A percentile compares a stretch with the other conserved stretches of the same genome.
phyloP scores from a whole-genome alignment of 139 green algal species.

The Closterium sp. region DNA sequence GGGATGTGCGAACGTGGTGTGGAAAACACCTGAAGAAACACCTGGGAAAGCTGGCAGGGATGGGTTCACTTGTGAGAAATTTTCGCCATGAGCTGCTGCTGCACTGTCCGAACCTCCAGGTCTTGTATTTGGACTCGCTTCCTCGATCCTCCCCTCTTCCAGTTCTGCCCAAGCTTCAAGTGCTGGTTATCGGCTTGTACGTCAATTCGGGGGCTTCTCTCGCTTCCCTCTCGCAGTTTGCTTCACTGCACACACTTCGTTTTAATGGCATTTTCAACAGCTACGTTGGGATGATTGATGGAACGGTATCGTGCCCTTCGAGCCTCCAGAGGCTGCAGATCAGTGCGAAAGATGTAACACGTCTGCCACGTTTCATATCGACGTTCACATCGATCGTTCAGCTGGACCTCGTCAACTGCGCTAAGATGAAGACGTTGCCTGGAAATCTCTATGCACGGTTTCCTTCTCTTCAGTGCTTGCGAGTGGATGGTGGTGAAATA shows the following conservation, averaged over 20 bases:
- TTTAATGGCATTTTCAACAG: neutral
- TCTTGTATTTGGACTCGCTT: neutral
- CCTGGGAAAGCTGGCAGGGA: too few species aligned
- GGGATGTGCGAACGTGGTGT: neutral
- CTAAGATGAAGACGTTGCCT: neutral
- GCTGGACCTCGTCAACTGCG: neutral
- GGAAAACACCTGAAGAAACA: neutral
- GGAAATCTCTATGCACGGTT: neutral
- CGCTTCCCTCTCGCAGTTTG: neutral
- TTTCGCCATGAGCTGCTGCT: neutral
- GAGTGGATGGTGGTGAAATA: neutral
- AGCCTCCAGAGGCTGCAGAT: neutral
- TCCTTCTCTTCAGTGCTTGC: neutral
- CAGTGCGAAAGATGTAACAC: neutral
- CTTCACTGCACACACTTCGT: neutral
- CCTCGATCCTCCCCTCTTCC: neutral
- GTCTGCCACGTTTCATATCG: neutral
- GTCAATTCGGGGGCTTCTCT: neutral
- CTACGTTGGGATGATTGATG: neutral
- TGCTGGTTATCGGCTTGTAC: neutral
- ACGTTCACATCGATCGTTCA: neutral
- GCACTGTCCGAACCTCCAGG: neutral
- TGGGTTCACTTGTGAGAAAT: neutral
- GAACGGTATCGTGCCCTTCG: neutral
- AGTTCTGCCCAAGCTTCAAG: neutral